phyloP scores from a whole-genome alignment of 2,329 filamentous ascomycete species.

The Pyricularia grisea region DNA sequence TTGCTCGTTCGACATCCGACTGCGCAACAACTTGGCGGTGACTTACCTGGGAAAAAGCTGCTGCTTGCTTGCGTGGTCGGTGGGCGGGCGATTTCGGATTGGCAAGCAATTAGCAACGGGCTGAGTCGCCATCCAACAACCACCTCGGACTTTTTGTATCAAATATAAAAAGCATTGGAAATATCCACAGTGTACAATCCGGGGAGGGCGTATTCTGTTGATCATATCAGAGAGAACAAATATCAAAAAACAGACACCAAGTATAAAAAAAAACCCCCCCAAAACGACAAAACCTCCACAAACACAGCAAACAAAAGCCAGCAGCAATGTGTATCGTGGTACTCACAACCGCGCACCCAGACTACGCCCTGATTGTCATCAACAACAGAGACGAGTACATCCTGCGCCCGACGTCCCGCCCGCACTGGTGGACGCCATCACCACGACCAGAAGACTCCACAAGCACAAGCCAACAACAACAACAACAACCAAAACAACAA shows the following conservation, averaged over 20 bases:
- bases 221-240: not conserved
- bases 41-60: not conserved
- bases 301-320: not conserved
- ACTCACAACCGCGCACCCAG: conserved; percentile 65
- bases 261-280: not conserved
- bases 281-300: not conserved
- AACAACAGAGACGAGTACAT: conserved; percentile 73
- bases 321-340: conserved; percentile 66
- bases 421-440: conserved; percentile 48
- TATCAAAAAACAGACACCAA: not conserved
- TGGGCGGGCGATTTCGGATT: not conserved
- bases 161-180: not conserved
- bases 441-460: conserved; percentile 8
- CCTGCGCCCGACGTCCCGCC: conserved; percentile 51
- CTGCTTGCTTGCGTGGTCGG: not conserved
- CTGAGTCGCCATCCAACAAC: not conserved
- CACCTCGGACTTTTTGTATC: not conserved
- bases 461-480: conserved; percentile 6
- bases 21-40: not conserved
- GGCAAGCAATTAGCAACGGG: not conserved
- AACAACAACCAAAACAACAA: not conserved
- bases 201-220: not conserved
- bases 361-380: conserved; percentile 64
- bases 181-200: not conserved
- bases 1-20: not conserved